A percentile compares a stretch with the other conserved stretches of the same genome.
Conservation (phyloP, 2,329 filamentous ascomycete species). For the Penicillium sp. region DNA sequence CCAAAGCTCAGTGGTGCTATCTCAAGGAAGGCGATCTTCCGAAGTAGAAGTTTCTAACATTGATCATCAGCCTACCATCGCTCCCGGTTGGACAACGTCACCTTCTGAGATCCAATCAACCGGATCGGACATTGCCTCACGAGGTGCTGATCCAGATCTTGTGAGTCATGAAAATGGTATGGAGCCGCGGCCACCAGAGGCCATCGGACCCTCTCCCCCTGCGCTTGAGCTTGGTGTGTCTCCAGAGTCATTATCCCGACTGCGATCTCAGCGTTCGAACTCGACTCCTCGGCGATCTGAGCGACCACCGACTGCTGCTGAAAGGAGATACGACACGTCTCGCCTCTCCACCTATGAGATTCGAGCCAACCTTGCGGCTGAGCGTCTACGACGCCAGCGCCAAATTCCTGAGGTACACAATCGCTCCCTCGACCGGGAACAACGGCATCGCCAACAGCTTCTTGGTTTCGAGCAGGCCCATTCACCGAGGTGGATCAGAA, state of each 20-base stretch:
- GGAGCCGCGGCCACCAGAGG: conserved; percentile 15
- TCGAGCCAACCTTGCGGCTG: conserved; percentile 39
- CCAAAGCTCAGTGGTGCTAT: conserved; percentile 42
- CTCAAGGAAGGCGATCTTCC: conserved; percentile 33
- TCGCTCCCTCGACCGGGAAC: conserved; percentile 30
- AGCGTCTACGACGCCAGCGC: conserved; percentile 40
- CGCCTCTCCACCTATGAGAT: conserved; percentile 34
- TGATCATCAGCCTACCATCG: conserved; percentile 35
- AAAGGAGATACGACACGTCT: conserved; percentile 28
- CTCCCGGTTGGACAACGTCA: conserved; percentile 42
- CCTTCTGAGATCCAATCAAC: conserved; percentile 39
- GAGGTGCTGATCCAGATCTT: conserved; percentile 22
- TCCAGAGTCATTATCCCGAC: conserved; percentile 21
- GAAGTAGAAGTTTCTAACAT: conserved; percentile 22
- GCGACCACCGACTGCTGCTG: conserved; percentile 24
- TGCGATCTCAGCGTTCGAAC: conserved; percentile 32
- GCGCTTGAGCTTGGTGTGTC: conserved; percentile 22
- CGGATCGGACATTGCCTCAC: conserved; percentile 22
- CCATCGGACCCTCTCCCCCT: conserved; percentile 18
- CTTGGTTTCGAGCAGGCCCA: conserved; percentile 36
- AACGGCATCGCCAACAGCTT: conserved; percentile 35
- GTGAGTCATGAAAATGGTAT: conserved; percentile 22
- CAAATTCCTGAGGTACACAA: conserved; percentile 36
- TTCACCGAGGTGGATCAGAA: conserved; percentile 40
- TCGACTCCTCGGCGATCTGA: conserved; percentile 37